These are phyloP conservation scores for Suillus clintonianus DNA, from an alignment of 768 basidiomycete species.

Conservation along the genomic window DNA sequence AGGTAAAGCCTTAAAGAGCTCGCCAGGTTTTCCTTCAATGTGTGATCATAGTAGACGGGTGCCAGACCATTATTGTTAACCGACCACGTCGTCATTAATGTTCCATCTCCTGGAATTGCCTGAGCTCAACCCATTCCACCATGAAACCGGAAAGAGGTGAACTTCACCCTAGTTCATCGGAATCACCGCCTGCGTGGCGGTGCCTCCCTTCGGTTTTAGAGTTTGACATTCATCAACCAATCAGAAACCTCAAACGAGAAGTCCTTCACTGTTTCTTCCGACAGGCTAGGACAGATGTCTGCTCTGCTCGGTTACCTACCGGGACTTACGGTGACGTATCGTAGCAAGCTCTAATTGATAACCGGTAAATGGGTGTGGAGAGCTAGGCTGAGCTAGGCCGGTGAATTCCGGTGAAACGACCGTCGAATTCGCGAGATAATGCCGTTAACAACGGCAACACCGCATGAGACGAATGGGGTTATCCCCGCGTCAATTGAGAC, in stretches of 20 bases:
- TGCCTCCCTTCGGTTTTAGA: neutral
- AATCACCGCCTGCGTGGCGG: neutral
- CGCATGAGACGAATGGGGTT: neutral
- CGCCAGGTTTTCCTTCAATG: neutral
- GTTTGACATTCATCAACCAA: neutral
- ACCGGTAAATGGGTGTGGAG: neutral
- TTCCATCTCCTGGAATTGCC: neutral
- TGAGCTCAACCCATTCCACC: neutral
- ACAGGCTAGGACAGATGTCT: too few relatives aligned
- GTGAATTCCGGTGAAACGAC: too few relatives aligned
- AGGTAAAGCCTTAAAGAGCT: neutral
- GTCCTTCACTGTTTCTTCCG: neutral
- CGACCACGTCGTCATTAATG: neutral
- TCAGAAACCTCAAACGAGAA: neutral
- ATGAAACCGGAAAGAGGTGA: neutral
- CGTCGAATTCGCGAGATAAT: neutral
- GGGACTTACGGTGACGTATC: neutral
- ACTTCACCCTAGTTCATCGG: too few relatives aligned
- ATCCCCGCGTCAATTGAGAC: neutral
- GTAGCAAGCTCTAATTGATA: neutral
- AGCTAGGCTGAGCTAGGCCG: too few relatives aligned
- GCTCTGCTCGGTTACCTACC: neutral
- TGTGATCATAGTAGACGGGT: neutral
- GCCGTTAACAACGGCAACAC: neutral
- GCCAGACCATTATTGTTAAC: neutral